A percentile compares a stretch with the other conserved stretches of the same genome.
Conservation (phyloP, 2,329 filamentous ascomycete genomes). For the Cryphonectria naterciae region DNA sequence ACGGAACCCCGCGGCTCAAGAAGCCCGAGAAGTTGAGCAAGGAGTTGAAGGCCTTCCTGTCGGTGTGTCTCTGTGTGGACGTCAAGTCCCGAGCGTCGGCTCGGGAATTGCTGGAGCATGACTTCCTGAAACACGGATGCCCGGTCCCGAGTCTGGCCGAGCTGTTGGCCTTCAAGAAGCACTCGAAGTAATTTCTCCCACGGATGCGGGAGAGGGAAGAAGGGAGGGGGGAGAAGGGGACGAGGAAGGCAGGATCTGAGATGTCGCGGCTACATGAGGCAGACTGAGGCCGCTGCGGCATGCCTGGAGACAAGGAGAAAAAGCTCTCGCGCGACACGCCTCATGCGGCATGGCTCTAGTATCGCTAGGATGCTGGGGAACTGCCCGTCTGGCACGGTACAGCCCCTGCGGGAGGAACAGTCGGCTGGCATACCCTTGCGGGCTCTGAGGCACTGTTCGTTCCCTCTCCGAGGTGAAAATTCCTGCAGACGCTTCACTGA, state of each 20-base stretch:
- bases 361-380: not conserved
- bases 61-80: slow-evolving; percentile 94
- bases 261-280: not conserved
- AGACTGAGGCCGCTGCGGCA: not conserved
- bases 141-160: slow-evolving; percentile 81
- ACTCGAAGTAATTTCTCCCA: slow-evolving; percentile 57
- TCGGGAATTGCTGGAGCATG: slow-evolving; percentile 84
- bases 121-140: slow-evolving; percentile 94
- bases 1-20: slow-evolving; percentile 95
- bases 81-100: slow-evolving; percentile 93
- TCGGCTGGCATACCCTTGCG: not conserved
- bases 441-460: not conserved
- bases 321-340: not conserved
- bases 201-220: not conserved
- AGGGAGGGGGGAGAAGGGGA: not conserved
- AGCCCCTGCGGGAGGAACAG: not conserved
- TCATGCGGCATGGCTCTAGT: not conserved
- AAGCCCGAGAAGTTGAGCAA: slow-evolving; percentile 98
- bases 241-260: not conserved
- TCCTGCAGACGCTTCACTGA: not conserved
- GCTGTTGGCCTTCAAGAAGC: slow-evolving; percentile 84
- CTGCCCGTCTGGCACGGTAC: not conserved
- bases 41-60: slow-evolving; percentile 96
- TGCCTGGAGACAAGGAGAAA: slow-evolving; percentile 2
- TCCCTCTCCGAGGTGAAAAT: not conserved